Conservation (phyloP, 73 alveolate species). For the Paramecium sexaurelia region DNA sequence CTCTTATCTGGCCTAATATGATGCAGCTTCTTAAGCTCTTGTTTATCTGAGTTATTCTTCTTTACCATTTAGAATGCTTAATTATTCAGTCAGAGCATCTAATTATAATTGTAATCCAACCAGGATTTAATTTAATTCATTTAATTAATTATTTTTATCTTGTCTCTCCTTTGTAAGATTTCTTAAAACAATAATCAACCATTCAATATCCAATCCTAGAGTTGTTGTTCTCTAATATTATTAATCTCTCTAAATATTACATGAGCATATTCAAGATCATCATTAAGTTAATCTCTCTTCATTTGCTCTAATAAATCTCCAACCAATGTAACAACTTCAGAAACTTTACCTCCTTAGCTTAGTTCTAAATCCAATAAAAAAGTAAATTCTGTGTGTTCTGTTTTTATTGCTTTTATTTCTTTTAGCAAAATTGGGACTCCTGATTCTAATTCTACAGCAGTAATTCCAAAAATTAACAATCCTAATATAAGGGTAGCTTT, state of each 20-base stretch:
- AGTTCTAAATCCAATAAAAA: conserved; percentile 42
- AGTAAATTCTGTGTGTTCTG: conserved; percentile 39
- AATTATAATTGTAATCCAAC: background rate
- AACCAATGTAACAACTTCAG: conserved; percentile 25
- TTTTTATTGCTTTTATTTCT: conserved; percentile 41
- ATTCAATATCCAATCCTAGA: conserved; percentile 40
- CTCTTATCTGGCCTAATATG: conserved; percentile 36
- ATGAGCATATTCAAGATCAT: conserved; percentile 58
- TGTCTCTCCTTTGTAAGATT: conserved; percentile 1
- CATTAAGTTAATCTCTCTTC: conserved; percentile 24
- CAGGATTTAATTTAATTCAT: background rate
- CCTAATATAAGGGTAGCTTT: background rate
- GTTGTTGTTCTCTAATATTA: conserved; percentile 51
- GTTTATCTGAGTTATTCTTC: conserved; percentile 45
- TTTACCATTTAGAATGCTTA: background rate
- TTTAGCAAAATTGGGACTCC: conserved; percentile 51
- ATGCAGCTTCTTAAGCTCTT: conserved; percentile 59
- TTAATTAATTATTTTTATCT: conserved; percentile 10
- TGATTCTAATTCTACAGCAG: conserved; percentile 49
- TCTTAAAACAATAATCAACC: conserved; percentile 20
- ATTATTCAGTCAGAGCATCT: background rate
- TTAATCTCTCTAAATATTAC: background rate
- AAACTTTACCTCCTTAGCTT: conserved; percentile 21
- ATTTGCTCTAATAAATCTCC: conserved; percentile 41
- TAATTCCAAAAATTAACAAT: background rate